Base-by-base conservation (phyloP, 176 grass and related monocot genomes). In the Zoysia japonica region DNA sequence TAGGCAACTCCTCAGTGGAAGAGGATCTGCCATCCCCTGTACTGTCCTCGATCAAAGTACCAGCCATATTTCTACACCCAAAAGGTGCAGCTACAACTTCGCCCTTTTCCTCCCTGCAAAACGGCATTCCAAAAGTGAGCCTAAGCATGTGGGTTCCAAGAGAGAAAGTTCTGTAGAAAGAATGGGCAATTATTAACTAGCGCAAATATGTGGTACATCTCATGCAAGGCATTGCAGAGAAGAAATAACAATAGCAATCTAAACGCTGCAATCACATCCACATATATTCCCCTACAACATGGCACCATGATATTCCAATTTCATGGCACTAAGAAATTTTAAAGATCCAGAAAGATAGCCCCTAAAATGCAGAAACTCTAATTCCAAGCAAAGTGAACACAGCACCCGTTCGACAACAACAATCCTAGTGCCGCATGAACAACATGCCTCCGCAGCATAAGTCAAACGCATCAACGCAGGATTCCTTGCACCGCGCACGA, bases 1-100 rank as follows among this genome's bases (percentile, higher is more conserved):
- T 97, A 40, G 85, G 78, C 79, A 91, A 80, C 68, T 81, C 81
- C 67, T 93, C 86, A 5, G 78, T 83, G 42, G 88, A 84, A 37
- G 87, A 85, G 48, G 78, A 85, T 47, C 78, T 77, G 59, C 66
- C 82, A 49, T 86, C 86, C 48, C 59, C 84, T 46, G 80, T 51
- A 74, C 75, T 82, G 45, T 92, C 91, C 75, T 90, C 91, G 1
- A 79, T 82, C 64, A 92, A 83, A 68, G 47, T 79, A 67, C 83
- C 87, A 48, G 85, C 89, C 91, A 97, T 93, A 48, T 72, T 44
- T 67, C 49, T 72, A 36, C 52, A 56, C 68, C 46, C 17, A 17
- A 8, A 52, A 61, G 13, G 45, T 9, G 68, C 50, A 61, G 74
- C 79, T 72, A 40, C 50, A 57, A 19, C 62, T 17, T n/a, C 40